Evolutionary conservation across 305 asterid genomes (phyloP).

Genomic region (Fraxinus velutina): DNA sequence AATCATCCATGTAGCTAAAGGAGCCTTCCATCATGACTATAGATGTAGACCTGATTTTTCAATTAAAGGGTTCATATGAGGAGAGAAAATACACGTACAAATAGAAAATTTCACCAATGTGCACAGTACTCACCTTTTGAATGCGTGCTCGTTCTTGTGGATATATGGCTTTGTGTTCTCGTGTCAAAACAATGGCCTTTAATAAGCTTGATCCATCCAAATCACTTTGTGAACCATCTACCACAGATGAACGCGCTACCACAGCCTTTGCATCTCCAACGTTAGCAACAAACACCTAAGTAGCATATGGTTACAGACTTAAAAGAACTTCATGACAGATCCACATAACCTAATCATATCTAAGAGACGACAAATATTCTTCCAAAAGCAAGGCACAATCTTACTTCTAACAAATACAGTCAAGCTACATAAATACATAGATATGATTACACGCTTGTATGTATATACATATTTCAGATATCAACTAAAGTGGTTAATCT

Average conservation of each 20-base stretch:
- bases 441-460: background rate
- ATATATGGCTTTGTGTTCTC: constrained; percentile 85
- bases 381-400: background rate
- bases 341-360: background rate
- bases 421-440: background rate
- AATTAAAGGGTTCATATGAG: background rate
- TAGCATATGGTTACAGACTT: constrained; percentile 12
- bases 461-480: background rate
- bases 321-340: constrained; percentile 6
- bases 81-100: constrained; percentile 1
- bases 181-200: constrained; percentile 76
- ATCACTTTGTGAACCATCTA: constrained; percentile 38
- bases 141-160: constrained; percentile 85
- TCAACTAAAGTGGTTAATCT: background rate
- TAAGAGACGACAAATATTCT: background rate
- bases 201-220: constrained; percentile 34
- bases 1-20: background rate
- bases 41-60: constrained; percentile 5
- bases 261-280: constrained; percentile 93
- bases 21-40: background rate
- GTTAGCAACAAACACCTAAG: constrained; percentile 82
- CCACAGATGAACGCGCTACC: constrained; percentile 64
- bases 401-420: background rate
- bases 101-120: background rate
- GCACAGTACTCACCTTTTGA: constrained; percentile 52